These are phyloP conservation scores for Microstegium vimineum DNA, from an alignment of 176 grass and related monocot genomes.

Conservation along the genomic window DNA sequence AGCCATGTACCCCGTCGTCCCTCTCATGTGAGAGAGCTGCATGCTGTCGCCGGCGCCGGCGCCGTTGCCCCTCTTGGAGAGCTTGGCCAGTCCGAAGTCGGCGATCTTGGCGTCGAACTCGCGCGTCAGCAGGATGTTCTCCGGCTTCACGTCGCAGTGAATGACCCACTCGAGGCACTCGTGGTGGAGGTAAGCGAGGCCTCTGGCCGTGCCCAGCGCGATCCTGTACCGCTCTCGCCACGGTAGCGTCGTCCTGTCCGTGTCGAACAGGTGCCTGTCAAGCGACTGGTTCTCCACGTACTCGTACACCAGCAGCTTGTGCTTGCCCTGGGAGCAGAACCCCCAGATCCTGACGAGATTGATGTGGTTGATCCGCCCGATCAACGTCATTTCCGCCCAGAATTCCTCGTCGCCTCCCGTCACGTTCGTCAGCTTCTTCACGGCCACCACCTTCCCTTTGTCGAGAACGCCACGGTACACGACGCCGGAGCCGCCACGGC, in stretches of 20 bases:
- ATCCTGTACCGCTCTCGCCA: constrained; percentile 56
- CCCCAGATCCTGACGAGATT: constrained; percentile 59
- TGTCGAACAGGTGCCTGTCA: constrained; percentile 54
- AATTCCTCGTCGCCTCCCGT: constrained; percentile 53
- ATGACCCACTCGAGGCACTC: constrained; percentile 80
- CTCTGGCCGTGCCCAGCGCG: constrained; percentile 52
- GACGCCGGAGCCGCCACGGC: constrained; percentile 51
- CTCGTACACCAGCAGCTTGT: constrained; percentile 56
- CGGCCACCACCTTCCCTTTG: constrained; percentile 34
- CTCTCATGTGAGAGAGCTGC: not conserved
- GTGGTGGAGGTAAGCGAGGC: constrained; percentile 70
- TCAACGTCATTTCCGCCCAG: constrained; percentile 52
- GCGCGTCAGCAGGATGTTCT: constrained; percentile 58
- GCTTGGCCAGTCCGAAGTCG: constrained; percentile 61
- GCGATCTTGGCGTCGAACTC: constrained; percentile 73
- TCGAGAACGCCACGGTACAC: constrained; percentile 55
- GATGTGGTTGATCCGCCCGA: constrained; percentile 64
- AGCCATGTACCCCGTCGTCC: constrained; percentile 17
- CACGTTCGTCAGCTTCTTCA: constrained; percentile 51
- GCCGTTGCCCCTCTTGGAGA: constrained; percentile 41
- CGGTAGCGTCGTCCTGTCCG: not conserved
- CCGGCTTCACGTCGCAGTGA: constrained; percentile 77
- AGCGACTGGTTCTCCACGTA: constrained; percentile 56
- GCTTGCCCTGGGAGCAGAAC: constrained; percentile 42
- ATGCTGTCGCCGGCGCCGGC: not conserved